Evolutionary conservation across 2,329 filamentous ascomycete genomes (phyloP), one percentile per base, ranked within the genome.

Genomic region (Aspergillus floridensis): DNA sequence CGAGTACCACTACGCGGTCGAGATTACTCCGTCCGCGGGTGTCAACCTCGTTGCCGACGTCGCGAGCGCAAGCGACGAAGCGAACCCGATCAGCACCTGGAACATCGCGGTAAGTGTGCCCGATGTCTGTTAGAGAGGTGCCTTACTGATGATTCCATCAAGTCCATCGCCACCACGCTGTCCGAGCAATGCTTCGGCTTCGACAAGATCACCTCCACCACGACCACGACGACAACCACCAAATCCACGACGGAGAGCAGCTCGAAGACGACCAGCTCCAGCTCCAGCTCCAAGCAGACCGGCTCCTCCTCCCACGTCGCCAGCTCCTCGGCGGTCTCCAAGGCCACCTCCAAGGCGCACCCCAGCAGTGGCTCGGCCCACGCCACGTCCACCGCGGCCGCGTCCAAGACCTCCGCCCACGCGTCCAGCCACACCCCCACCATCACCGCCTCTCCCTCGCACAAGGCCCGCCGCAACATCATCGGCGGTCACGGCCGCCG

Each of bases 31-130:
- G 26, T 56, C 50, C 12, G 59, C 59, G 12, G 61, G 63, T 6
- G 50, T 65, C 35, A 63, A 51, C 53, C 59, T 65, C 19, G 53
- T 60, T n/a, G 61, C 59, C 3, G 56, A 60, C 12, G 41, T 62
- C 31, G 44, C 63, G 6, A 56, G 62, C 44, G 57, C 55, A 3
- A 58, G 58, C 52, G 57, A 56, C 26, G 29, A 49, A 14, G 59
- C 24, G 16, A 57, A 63, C 44, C 51, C 61, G 4, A 52, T 63
- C 26, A 52, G 49, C 7, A 16, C 57, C 10, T n/a, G 38, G 21
- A 57, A 51, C 16, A 59, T 63, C 49, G 61, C 61, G 11, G 61
- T 63, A 63, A 57, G 59, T 61, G 24, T 16, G 32, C 16, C 11
- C 11, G 29, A 14, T 16, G 2, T 7, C 26, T 21, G 32, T 0